Conservation (phyloP, 768 basidiomycete species). For the Tylopilus plumbeoviolaceoides region DNA sequence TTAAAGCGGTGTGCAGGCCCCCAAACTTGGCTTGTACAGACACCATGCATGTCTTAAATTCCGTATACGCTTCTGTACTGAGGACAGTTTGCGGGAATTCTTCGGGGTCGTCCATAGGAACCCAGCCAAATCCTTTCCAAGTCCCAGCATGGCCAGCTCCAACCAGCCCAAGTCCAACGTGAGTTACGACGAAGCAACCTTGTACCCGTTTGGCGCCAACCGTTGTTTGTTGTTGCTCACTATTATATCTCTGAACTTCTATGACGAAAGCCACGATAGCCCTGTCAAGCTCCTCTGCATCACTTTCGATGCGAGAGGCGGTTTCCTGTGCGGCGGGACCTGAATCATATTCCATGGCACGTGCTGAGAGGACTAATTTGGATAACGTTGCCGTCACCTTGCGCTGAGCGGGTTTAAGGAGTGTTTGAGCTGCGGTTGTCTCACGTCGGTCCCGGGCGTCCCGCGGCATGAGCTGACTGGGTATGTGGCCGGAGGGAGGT, state of each 20-base stretch:
- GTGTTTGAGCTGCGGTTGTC: constrained; percentile 45
- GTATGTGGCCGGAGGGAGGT: constrained; percentile 56
- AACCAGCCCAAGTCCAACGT: constrained; percentile 73
- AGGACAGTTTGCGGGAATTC: constrained; percentile 46
- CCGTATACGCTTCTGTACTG: constrained; percentile 48
- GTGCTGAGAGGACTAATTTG: constrained; percentile 84
- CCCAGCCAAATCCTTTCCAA: constrained; percentile 88
- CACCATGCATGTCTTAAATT: constrained; percentile 45
- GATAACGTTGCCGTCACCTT: constrained; percentile 88
- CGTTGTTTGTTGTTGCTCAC: constrained; percentile 21
- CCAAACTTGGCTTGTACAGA: constrained; percentile 50
- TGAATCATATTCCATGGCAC: constrained; percentile 82
- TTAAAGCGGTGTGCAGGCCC: constrained; percentile 25
- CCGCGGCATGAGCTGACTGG: constrained; percentile 48
- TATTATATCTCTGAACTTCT: constrained; percentile 62
- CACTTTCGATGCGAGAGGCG: constrained; percentile 65
- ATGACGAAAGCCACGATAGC: constrained; percentile 64
- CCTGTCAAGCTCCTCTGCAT: constrained; percentile 71
- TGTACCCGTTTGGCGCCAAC: constrained; percentile 48
- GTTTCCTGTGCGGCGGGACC: constrained; percentile 60
- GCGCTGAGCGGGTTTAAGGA: constrained; percentile 75
- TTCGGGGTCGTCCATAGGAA: constrained; percentile 48
- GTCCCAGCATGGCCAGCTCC: constrained; percentile 72
- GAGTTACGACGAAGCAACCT: constrained; percentile 56
- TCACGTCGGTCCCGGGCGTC: constrained; percentile 44